Evolutionary conservation across 371 early-diverging fungal genomes (phyloP).

Genomic region (Mortierella sp.): DNA sequence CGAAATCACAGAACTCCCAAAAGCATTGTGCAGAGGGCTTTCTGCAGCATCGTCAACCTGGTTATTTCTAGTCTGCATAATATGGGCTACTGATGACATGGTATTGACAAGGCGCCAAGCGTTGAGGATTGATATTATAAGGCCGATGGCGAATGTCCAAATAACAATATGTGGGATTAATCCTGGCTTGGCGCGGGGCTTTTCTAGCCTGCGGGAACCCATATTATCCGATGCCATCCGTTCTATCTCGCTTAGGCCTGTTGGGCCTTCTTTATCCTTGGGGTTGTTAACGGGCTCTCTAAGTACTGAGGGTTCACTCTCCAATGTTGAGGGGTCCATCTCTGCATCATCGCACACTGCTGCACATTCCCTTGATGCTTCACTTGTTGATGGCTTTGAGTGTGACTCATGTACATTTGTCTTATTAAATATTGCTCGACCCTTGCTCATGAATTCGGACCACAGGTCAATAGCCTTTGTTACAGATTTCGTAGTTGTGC

Average conservation of each 20-base stretch:
- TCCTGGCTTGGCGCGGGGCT: neutral
- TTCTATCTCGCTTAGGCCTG: neutral
- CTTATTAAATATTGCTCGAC: neutral
- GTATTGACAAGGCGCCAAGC: constrained; percentile 1
- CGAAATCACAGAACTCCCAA: neutral
- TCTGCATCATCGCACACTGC: no score
- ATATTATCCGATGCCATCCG: neutral
- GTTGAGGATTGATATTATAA: neutral
- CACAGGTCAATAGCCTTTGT: neutral
- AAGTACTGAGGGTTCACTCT: no score
- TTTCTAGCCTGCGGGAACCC: neutral
- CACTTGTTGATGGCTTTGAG: no score
- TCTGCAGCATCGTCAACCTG: neutral
- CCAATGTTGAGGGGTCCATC: no score
- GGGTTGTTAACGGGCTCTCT: no score
- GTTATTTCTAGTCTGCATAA: neutral
- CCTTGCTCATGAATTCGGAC: neutral
- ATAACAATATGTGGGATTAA: neutral
- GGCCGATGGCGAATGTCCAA: neutral
- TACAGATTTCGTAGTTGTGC: neutral
- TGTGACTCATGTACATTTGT: no score
- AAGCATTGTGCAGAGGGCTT: neutral
- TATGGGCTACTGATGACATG: neutral
- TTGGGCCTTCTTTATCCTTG: no score
- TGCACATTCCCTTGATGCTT: no score